These are phyloP conservation scores for Biscutella laevigata DNA, from an alignment of 441 rosid species.

Conservation along the genomic window DNA sequence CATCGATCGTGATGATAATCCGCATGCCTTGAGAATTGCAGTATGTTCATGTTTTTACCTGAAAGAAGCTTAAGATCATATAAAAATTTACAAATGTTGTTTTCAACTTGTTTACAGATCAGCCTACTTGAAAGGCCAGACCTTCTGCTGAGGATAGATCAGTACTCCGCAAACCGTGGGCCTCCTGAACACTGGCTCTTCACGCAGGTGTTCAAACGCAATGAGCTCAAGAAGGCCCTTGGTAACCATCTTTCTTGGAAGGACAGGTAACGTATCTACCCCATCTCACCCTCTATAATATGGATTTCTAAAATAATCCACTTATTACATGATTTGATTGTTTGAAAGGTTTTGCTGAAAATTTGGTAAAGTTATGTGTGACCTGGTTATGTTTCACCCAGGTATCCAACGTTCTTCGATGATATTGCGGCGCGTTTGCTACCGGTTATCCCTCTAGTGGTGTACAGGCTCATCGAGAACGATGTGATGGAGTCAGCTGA, in stretches of 20 bases:
- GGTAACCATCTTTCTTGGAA: slow-evolving; percentile 98
- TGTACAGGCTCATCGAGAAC: slow-evolving; percentile 88
- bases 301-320: background rate
- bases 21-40: slow-evolving; percentile 82
- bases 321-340: slow-evolving; percentile 9
- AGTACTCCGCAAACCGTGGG: slow-evolving; percentile 55
- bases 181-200: slow-evolving; percentile 82
- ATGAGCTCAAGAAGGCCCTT: slow-evolving; percentile 78
- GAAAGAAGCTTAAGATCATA: background rate
- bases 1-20: slow-evolving; percentile 93
- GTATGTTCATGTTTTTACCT: slow-evolving; percentile 33
- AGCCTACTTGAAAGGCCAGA: slow-evolving; percentile 73
- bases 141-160: slow-evolving; percentile 59
- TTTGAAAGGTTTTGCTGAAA: slow-evolving; percentile 4
- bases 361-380: slow-evolving; percentile 4
- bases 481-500: slow-evolving; percentile 75
- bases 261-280: slow-evolving; percentile 52
- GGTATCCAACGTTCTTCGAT: slow-evolving; percentile 91
- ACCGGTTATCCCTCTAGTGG: slow-evolving; percentile 82
- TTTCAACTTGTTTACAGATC: slow-evolving; percentile 37
- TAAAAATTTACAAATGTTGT: background rate
- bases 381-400: slow-evolving; percentile 29
- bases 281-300: background rate
- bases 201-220: slow-evolving; percentile 67
- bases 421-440: slow-evolving; percentile 84